Evolutionary conservation across 225 moss, liverwort and hornwort species (phyloP), one percentile per base, ranked within the genome.

Genomic region (Pseudoscleropodium purum): DNA sequence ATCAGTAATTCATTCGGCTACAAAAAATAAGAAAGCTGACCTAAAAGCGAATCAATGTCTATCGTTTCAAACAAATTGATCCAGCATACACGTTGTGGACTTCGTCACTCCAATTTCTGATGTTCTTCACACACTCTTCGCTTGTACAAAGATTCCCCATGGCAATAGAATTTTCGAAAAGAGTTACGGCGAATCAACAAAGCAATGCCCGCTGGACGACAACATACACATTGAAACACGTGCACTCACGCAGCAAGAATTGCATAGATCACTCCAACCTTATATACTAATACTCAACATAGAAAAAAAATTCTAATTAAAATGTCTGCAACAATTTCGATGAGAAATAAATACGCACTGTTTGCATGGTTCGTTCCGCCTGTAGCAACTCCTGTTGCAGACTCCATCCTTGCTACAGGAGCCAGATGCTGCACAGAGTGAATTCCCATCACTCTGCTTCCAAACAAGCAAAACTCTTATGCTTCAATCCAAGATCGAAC

Each of bases 381-480:
- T 78, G 89, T 82, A 73, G 85, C 85, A 75, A 82, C 79, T 90
- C 68, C 91, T 54, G 89, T 49, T 69, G 90, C 82, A 85, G 92
- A 88, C 70, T 92, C 94, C 75, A 86, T 57, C 82, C 51, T 56
- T 82, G 91, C 89, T 39, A 82, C 26, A 51, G 92, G 90, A 89
- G 74, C 90, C 90, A 92, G 74, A 86, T 69, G 60, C 87, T 90
- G 92, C 76, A 94, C 84, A 64, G 89, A 84, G 78, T 91, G 92
- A 13, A 89, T 78, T 77, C 89, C 94, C 92, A 94, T 92, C 49
- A 70, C 84, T 76, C 81, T 80, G 64, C 82, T 88, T 21, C 30
- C 66, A 75, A 65, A 79, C 64, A 57, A 75, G 57, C 3, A 82
- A 74, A 90, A 54, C 23, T 70, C 61, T 45, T 86, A 20, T 23